Evolutionary conservation across 208 protist species (phyloP).

Genomic region (Crithidia sp.): DNA sequence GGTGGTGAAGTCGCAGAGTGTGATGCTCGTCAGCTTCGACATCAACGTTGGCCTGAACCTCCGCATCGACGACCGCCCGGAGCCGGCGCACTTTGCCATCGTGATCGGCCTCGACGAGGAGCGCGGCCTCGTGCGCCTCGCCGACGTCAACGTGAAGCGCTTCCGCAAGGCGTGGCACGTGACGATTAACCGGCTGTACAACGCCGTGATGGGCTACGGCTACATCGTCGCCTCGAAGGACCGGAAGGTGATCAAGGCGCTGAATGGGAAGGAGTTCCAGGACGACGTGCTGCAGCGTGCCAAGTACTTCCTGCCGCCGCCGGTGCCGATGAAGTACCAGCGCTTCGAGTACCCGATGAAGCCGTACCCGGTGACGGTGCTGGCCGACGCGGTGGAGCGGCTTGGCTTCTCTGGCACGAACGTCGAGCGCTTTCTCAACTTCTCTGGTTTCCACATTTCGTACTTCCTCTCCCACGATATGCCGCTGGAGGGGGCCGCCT

Average conservation of each 20-base stretch:
- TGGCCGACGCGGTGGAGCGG: constrained; percentile 83
- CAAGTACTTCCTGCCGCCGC: constrained; percentile 72
- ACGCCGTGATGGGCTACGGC: constrained; percentile 89
- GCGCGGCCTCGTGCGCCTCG: constrained; percentile 76
- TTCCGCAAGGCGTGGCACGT: constrained; percentile 92
- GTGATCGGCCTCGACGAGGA: constrained; percentile 84
- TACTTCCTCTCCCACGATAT: constrained; percentile 88
- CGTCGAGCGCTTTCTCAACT: constrained; percentile 87
- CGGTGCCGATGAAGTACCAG: constrained; percentile 31
- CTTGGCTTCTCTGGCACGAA: constrained; percentile 70
- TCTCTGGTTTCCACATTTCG: constrained; percentile 86
- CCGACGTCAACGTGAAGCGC: constrained; percentile 90
- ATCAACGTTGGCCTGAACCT: constrained; percentile 87
- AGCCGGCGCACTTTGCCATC: constrained; percentile 89
- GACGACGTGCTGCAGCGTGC: constrained; percentile 60
- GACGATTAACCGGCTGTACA: constrained; percentile 73
- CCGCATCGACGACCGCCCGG: constrained; percentile 46
- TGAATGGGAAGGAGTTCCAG: constrained; percentile 64
- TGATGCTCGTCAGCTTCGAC: constrained; percentile 91
- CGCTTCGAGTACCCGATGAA: constrained; percentile 88
- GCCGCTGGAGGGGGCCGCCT: constrained; percentile 69
- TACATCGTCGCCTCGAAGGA: constrained; percentile 84
- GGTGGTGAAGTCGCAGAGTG: constrained; percentile 64
- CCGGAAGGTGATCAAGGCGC: constrained; percentile 69
- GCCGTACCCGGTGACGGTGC: constrained; percentile 85